Conservation (phyloP, 306 rosid genomes). For the Canavalia gladiata region DNA sequence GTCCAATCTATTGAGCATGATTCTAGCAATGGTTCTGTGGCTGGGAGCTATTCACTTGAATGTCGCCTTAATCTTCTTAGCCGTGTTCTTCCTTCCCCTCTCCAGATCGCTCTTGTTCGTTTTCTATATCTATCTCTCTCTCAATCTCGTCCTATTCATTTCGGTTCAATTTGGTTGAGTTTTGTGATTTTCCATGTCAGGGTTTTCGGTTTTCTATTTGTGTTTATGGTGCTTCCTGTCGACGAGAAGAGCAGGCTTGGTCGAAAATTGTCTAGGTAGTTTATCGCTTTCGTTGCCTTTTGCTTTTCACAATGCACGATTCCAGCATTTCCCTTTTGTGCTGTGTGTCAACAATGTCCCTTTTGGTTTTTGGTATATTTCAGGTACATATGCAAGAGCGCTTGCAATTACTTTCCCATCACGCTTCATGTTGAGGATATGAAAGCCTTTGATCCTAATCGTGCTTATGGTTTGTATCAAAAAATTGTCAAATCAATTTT, state of each 20-base stretch:
- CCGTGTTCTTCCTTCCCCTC: constrained; percentile 68
- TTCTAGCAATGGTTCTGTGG: constrained; percentile 70
- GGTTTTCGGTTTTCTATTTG: constrained; percentile 64
- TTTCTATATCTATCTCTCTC: not conserved
- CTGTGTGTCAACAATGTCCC: not conserved
- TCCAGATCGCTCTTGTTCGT: constrained; percentile 73
- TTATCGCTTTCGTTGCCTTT: not conserved
- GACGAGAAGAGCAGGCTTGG: constrained; percentile 68
- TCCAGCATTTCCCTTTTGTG: not conserved
- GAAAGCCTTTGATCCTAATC: constrained; percentile 74
- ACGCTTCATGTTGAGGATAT: constrained; percentile 84
- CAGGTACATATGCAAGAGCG: constrained; percentile 82
- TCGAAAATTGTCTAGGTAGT: constrained; percentile 64
- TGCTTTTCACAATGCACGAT: not conserved
- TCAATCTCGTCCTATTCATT: not conserved
- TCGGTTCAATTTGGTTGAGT: not conserved
- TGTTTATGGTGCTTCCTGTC: constrained; percentile 68
- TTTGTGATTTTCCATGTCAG: constrained; percentile 51
- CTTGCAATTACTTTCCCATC: constrained; percentile 78
- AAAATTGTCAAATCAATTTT: constrained; percentile 13
- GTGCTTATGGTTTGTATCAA: constrained; percentile 73
- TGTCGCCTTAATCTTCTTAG: constrained; percentile 56
- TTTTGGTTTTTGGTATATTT: constrained; percentile 20
- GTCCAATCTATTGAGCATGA: constrained; percentile 37
- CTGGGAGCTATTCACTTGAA: constrained; percentile 80